These are phyloP conservation scores for Claviceps sp. DNA, from an alignment of 2,329 filamentous ascomycete species.

Conservation along the genomic window DNA sequence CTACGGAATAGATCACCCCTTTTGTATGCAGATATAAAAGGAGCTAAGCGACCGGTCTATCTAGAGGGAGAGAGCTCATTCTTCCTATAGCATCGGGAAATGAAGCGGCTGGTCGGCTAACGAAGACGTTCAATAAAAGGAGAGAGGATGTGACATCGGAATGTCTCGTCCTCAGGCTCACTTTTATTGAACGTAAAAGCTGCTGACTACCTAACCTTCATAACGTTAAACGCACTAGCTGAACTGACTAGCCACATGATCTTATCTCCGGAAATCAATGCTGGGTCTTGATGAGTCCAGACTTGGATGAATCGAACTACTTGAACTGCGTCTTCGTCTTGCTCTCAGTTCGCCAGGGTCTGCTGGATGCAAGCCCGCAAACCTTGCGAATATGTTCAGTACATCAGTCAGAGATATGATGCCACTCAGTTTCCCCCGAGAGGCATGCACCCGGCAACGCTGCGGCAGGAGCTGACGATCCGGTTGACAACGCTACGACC, in stretches of 20 bases:
- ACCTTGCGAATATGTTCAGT: conserved; percentile 77
- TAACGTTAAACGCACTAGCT: too few relatives aligned
- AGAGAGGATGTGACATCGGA: too few relatives aligned
- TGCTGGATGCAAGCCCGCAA: conserved; percentile 65
- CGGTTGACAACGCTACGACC: conserved; percentile 8
- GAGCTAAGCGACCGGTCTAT: too few relatives aligned
- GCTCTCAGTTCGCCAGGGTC: conserved; percentile 71
- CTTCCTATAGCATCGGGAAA: too few relatives aligned
- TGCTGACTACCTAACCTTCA: too few relatives aligned
- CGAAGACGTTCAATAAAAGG: too few relatives aligned
- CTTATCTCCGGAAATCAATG: conserved; percentile 35
- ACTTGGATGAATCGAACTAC: conserved; percentile 52
- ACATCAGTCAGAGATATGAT: conserved; percentile 89
- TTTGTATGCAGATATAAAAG: too few relatives aligned
- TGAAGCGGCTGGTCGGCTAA: too few relatives aligned
- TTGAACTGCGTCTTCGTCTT: conserved; percentile 65
- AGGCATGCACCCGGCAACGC: conserved; percentile 64
- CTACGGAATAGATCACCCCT: too few relatives aligned
- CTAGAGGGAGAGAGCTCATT: too few relatives aligned
- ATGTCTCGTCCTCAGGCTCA: too few relatives aligned
- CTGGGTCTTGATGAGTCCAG: conserved; percentile 40
- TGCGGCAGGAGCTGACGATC: conserved; percentile 43
- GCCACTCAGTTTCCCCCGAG: conserved; percentile 73
- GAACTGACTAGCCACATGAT: neutral
- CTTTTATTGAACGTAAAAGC: too few relatives aligned